phyloP scores from a whole-genome alignment of 2,329 filamentous ascomycete genomes.

The Calonectria hongkongensis region DNA sequence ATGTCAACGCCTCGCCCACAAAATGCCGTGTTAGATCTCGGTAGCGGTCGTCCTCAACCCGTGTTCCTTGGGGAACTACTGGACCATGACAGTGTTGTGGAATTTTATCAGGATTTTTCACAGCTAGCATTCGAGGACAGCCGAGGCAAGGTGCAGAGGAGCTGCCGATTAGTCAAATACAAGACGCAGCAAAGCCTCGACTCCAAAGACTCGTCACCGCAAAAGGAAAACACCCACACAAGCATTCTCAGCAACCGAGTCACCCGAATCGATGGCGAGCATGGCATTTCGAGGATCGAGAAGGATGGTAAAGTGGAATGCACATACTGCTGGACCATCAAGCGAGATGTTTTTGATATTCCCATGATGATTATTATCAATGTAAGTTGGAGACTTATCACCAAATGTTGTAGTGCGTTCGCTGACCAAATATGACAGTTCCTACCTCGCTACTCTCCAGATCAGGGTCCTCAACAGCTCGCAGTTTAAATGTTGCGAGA shows the following conservation, averaged over 20 bases:
- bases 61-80: slow-evolving; percentile 95
- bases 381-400: slow-evolving; percentile 75
- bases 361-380: slow-evolving; percentile 99
- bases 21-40: slow-evolving; percentile 64
- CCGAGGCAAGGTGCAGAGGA: slow-evolving; percentile 87
- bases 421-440: slow-evolving; percentile 64
- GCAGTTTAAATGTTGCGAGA: slow-evolving; percentile 65
- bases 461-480: slow-evolving; percentile 73
- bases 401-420: neutral
- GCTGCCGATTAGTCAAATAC: slow-evolving; percentile 93
- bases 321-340: slow-evolving; percentile 97
- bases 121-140: slow-evolving; percentile 94
- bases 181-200: slow-evolving; percentile 80
- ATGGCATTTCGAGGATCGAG: slow-evolving; percentile 88
- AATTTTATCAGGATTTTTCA: slow-evolving; percentile 97
- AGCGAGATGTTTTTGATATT: slow-evolving; percentile 97
- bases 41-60: slow-evolving; percentile 77
- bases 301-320: slow-evolving; percentile 95
- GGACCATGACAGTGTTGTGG: slow-evolving; percentile 93
- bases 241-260: slow-evolving; percentile 76
- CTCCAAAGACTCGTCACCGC: slow-evolving; percentile 62
- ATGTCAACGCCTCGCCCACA: slow-evolving; percentile 72
- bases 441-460: slow-evolving; percentile 75
- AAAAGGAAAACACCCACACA: slow-evolving; percentile 64
- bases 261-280: slow-evolving; percentile 80